These are phyloP conservation scores for Talaromyces amestolkiae DNA, from an alignment of 2,329 filamentous ascomycete species.

Conservation along the genomic window DNA sequence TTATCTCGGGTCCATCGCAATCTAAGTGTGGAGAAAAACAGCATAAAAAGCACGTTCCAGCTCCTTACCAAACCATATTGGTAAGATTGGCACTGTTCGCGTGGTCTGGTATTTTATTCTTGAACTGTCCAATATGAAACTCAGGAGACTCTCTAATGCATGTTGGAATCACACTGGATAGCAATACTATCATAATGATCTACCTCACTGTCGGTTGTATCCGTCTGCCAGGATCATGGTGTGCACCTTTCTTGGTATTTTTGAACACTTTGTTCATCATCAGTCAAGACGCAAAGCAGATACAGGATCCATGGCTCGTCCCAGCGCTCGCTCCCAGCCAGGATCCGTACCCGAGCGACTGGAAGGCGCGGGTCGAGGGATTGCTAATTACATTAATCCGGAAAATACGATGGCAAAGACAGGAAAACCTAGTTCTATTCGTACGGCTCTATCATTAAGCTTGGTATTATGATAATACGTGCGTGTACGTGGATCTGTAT, in stretches of 20 bases:
- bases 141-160: slow-evolving; percentile 1
- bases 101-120: neutral
- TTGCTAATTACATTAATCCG: neutral
- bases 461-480: neutral
- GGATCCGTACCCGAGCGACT: slow-evolving; percentile 1
- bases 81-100: slow-evolving; percentile 1
- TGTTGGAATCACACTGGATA: neutral
- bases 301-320: neutral
- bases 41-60: slow-evolving; percentile 3
- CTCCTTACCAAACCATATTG: neutral
- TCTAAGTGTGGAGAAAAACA: slow-evolving; percentile 2
- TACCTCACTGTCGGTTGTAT: slow-evolving; percentile 2
- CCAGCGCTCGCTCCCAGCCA: neutral
- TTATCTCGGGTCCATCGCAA: slow-evolving; percentile 10
- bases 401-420: neutral
- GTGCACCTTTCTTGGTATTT: neutral
- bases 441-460: neutral
- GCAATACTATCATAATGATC: neutral
- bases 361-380: neutral
- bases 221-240: neutral
- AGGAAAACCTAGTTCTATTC: neutral
- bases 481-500: neutral
- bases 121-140: neutral
- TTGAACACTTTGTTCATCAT: neutral
- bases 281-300: neutral